Evolutionary conservation across 306 rosid genomes (phyloP), one percentile per base, ranked within the genome.

Genomic region (Hippophae tibetana): DNA sequence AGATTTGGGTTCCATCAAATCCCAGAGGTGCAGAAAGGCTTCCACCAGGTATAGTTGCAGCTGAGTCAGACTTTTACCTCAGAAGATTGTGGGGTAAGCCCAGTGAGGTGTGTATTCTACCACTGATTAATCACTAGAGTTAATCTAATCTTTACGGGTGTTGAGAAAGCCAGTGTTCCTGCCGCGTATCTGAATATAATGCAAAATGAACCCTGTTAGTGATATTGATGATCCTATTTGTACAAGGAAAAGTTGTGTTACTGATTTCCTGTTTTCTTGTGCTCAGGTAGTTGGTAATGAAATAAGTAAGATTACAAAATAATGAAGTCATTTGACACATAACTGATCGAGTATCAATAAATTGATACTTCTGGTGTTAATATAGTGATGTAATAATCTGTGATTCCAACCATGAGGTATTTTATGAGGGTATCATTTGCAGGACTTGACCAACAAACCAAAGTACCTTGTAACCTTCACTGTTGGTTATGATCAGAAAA

Each of bases 1-100:
- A 93, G 99, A 93, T 88, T 70, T 93, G 97, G 99, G 85, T 68
- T 63, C 79, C 99, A 56, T 83, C 99, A 72, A 88, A 88, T 74
- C 99, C 97, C 64, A 86, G 82, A 77, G 99, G 99, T 51, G 99
- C 97, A 13, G 97, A 93, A 77, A 82, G 80, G 64, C 69, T 93
- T 63, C 86, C 99, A 42, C 95, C 95, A 18, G 81, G 78, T 41
- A 88, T 93, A 64, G 63, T 88, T 66, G 88, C 71, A 61, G 93
- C 95, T 11, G 86, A 82, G 62, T 82, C 99, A 18, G 99, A 93
- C 72, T 80, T 74, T 62, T 84, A 93, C 78, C 77, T 80, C 57
- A 92, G 84, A 47, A 89, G 99, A 79, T 75, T 93, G 77, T 93
- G 99, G 99, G 99, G 99, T 48, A 70, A 78, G 57, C 99, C 97